These are phyloP conservation scores for Exophiala sideris DNA, from an alignment of 2,329 filamentous ascomycete species.

Conservation along the genomic window DNA sequence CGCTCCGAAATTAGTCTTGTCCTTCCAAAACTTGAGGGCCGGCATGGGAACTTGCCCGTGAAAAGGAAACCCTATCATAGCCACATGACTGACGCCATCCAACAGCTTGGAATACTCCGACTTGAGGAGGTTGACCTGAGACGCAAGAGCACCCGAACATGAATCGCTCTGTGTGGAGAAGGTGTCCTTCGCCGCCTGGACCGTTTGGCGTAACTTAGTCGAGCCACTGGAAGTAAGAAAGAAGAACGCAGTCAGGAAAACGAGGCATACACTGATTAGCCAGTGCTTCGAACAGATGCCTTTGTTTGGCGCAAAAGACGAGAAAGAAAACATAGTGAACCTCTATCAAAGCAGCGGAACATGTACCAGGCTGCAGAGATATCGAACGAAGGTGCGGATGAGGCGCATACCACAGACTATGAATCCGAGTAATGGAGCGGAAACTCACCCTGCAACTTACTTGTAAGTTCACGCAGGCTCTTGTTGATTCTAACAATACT, in stretches of 20 bases:
- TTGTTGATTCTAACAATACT: too few relatives aligned
- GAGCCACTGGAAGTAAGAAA: background rate
- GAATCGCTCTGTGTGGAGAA: background rate
- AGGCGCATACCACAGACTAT: background rate
- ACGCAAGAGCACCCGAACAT: background rate
- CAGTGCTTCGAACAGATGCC: background rate
- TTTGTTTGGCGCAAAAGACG: background rate
- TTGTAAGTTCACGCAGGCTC: too few relatives aligned
- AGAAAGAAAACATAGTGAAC: background rate
- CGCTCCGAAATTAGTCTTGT: background rate
- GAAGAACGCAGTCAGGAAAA: background rate
- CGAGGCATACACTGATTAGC: background rate
- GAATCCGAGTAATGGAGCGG: background rate
- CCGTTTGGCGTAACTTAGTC: background rate
- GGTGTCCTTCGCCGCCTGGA: background rate
- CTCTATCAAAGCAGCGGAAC: background rate
- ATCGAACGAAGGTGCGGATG: background rate
- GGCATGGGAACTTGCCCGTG: background rate
- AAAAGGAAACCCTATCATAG: background rate
- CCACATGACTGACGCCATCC: background rate
- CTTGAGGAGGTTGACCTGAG: background rate
- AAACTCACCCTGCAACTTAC: too few relatives aligned
- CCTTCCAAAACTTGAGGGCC: background rate
- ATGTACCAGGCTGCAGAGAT: background rate
- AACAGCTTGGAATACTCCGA: background rate